Base-by-base conservation (phyloP, 768 basidiomycete genomes). In the Collybiopsis confluens region DNA sequence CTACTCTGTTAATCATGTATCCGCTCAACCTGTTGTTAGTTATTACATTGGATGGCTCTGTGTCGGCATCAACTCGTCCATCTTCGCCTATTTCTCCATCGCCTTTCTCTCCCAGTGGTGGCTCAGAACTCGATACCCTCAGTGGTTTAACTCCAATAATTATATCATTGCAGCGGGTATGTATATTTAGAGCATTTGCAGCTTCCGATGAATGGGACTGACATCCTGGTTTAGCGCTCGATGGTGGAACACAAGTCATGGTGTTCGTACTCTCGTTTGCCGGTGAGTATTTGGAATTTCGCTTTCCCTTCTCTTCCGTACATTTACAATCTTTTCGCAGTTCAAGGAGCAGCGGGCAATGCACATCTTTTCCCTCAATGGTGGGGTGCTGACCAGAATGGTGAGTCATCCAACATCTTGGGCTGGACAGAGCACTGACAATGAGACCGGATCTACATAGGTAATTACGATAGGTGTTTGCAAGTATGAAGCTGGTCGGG, bases 301-400 rank as follows among this genome's bases (percentile, higher is more conserved):
- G 16, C 15, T 8, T 2, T 6, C 3, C 24, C 1, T n/a, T 18
- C 20, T 26, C 3, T n/a, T n/a, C 45, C 16, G 9, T 26, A 15
- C 24, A 16, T 16, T 18, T 27, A n/a, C n/a, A n/a, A 15, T 16
- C 1, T 28, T 30, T 4, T 33, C n/a, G 1, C 78, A 0, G 78
- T 82, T 2, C 75, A 76, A 52, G 82, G 82, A 20, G 81, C 76
- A 2, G 70, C 72, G 11, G 79, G 81, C 2, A 62, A 65, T 13
- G 62, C 77, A 0, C 75, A 80, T 58, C 61, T 74, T 21, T 82
- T 82, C 70, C 77, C 80, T 9, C 62, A 67, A 58, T 81, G 79
- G 81, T 82, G 80, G 81, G 79, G 77, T 4, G 80, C 79, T 10
- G 79, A 82, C 59, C 79, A 82, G 57, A 64, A 63, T 26, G 79